Evolutionary conservation across 331 rosid genomes (phyloP).

Genomic region (Acacia pycnantha): DNA sequence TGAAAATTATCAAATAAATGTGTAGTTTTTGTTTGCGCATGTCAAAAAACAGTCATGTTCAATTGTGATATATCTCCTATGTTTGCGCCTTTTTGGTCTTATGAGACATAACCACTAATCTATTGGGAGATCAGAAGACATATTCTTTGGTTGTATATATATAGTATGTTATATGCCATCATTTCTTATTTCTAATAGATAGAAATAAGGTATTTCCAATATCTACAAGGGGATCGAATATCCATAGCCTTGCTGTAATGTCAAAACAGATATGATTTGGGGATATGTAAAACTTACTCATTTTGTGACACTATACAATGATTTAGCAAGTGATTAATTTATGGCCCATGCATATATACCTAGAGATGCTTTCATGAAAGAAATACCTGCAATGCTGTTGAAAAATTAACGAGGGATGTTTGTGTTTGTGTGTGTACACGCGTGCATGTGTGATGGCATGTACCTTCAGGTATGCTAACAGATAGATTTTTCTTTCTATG

Average conservation of each 20-base stretch:
- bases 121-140: neutral
- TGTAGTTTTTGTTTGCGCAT: neutral
- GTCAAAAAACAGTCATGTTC: neutral
- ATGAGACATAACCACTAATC: neutral
- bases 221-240: neutral
- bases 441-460: neutral
- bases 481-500: neutral
- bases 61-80: neutral
- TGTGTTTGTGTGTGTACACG: neutral
- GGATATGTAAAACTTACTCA: neutral
- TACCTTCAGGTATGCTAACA: neutral
- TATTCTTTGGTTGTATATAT: neutral
- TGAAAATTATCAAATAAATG: neutral
- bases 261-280: neutral
- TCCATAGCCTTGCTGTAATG: neutral
- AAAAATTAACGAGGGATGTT: neutral
- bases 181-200: neutral
- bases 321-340: neutral
- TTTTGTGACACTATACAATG: neutral
- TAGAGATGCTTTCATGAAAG: neutral
- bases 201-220: neutral
- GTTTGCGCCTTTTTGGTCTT: neutral
- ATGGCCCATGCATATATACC: neutral
- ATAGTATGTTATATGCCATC: neutral
- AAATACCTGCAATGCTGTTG: neutral